Conservation (phyloP, 306 rosid species). For the Canavalia ensiformis region DNA sequence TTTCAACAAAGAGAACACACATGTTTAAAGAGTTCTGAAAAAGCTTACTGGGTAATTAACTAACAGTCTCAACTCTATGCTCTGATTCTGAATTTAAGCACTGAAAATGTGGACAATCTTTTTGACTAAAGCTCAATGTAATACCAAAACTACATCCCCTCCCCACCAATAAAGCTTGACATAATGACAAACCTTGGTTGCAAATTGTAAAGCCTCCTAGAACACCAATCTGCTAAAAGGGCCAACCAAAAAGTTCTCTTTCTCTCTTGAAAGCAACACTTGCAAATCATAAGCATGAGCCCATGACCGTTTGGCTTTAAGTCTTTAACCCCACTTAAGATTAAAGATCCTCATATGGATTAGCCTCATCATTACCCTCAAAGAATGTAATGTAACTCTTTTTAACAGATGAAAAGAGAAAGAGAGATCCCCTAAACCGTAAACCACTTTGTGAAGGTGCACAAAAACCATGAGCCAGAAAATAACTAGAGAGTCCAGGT, state of each 20-base stretch:
- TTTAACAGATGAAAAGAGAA: constrained; percentile 28
- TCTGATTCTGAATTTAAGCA: constrained; percentile 42
- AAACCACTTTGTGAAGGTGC: constrained; percentile 40
- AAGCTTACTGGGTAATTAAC: constrained; percentile 46
- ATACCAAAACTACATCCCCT: constrained; percentile 19
- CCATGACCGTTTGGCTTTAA: constrained; percentile 54
- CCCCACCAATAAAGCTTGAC: constrained; percentile 44
- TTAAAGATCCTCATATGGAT: constrained; percentile 37
- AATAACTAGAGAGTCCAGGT: constrained; percentile 22
- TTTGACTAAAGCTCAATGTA: constrained; percentile 34
- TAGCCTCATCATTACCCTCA: constrained; percentile 45
- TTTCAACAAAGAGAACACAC: constrained; percentile 44
- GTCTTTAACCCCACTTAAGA: constrained; percentile 51
- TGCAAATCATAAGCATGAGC: constrained; percentile 60
- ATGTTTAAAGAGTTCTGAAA: constrained; percentile 25
- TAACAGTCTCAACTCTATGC: constrained; percentile 34
- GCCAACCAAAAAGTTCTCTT: constrained; percentile 41
- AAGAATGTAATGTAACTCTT: constrained; percentile 22
- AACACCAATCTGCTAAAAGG: constrained; percentile 53
- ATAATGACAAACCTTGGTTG: constrained; percentile 45
- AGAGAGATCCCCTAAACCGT: constrained; percentile 41
- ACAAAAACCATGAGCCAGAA: constrained; percentile 56
- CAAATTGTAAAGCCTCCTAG: constrained; percentile 51
- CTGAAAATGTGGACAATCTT: constrained; percentile 49
- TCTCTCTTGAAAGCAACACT: constrained; percentile 53